Conservation (phyloP, 306 rosid species). For the Cucumis melo region DNA sequence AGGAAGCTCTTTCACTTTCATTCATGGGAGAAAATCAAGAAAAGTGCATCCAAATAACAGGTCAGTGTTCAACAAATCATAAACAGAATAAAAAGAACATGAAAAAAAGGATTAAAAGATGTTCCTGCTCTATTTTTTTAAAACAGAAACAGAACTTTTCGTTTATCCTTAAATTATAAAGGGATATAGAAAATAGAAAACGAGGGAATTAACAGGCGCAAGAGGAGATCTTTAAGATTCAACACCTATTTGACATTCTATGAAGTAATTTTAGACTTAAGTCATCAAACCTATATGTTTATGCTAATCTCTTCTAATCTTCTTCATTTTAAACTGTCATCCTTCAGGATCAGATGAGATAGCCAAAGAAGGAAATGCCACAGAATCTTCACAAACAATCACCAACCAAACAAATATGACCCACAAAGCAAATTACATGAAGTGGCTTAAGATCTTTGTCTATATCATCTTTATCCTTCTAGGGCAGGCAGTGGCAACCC, state of each 20-base stretch:
- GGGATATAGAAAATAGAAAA: no score
- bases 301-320: background rate
- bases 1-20: background rate
- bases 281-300: no score
- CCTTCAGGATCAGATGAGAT: background rate
- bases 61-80: background rate
- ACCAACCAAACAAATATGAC: background rate
- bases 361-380: background rate
- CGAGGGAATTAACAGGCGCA: no score
- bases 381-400: background rate
- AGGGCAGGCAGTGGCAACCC: conserved; percentile 24
- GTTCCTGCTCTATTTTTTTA: no score
- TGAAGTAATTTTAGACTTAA: no score
- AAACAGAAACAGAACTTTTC: no score
- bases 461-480: conserved; percentile 4
- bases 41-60: conserved; percentile 2
- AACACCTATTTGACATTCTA: no score
- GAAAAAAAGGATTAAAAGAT: background rate
- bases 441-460: conserved; percentile 6
- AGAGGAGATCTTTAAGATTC: no score
- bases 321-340: background rate
- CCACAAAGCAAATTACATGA: background rate
- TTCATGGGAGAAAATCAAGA: conserved; percentile 8
- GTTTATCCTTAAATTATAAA: no score
- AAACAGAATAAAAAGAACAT: background rate